Evolutionary conservation across 2,329 filamentous ascomycete species (phyloP).

Genomic region (Alternaria metachromatica): DNA sequence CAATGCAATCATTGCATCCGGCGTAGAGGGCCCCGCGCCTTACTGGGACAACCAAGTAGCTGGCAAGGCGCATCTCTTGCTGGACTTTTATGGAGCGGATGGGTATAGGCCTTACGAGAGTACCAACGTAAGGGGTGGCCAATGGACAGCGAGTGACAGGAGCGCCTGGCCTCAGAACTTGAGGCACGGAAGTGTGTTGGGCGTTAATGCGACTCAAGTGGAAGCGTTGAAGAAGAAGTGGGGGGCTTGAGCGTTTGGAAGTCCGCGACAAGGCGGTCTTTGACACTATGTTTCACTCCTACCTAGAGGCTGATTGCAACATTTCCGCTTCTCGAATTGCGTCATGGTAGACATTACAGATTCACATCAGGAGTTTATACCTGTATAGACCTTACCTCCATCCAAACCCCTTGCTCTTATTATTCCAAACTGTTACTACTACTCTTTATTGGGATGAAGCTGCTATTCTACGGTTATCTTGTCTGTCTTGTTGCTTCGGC

Average conservation of each 20-base stretch:
- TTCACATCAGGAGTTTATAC: not conserved
- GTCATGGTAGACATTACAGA: not conserved
- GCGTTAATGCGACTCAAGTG: conserved; percentile 36
- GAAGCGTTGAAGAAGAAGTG: conserved; percentile 48
- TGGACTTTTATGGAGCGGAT: conserved; percentile 51
- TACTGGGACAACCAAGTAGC: conserved; percentile 44
- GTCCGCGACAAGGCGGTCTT: not conserved
- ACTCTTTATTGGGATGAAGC: not conserved
- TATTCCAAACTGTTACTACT: not conserved
- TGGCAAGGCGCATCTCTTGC: conserved; percentile 53
- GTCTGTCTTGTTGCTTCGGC: not conserved
- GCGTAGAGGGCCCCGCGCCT: conserved; percentile 38
- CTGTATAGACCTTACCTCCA: not conserved
- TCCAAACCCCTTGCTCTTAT: not conserved
- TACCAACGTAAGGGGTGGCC: conserved; percentile 52
- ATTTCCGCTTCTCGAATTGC: not conserved
- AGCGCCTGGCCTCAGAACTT: conserved; percentile 56
- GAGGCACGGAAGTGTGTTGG: conserved; percentile 56
- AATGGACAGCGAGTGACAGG: conserved; percentile 56
- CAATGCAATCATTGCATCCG: conserved; percentile 49
- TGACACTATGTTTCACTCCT: not conserved
- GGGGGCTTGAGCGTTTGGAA: conserved; percentile 5
- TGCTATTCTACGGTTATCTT: not conserved
- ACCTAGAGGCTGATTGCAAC: not conserved
- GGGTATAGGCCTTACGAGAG: conserved; percentile 61